Conservation (phyloP, 2,329 filamentous ascomycete species). For the Plectosphaerella cucumerina region DNA sequence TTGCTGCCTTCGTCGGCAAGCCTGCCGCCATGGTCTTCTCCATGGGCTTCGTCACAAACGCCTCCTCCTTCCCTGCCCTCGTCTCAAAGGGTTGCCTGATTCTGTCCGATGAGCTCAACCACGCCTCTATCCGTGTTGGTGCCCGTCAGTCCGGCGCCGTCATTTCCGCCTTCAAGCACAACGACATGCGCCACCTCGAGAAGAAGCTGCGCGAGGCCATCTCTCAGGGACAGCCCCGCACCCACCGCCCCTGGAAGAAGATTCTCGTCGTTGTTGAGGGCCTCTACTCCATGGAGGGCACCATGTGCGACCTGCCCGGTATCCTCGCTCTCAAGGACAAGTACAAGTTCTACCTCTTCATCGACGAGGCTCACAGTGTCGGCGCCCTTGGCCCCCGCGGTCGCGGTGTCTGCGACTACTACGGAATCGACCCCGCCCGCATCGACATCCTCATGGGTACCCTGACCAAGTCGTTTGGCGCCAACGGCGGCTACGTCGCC, state of each 20-base stretch:
- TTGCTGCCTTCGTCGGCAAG: constrained; percentile 92
- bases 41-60: constrained; percentile 98
- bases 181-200: constrained; percentile 88
- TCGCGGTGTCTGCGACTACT: constrained; percentile 95
- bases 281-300: constrained; percentile 98
- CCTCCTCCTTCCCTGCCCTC: constrained; percentile 85
- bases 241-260: constrained; percentile 99
- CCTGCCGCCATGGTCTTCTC: constrained; percentile 94
- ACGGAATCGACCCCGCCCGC: constrained; percentile 80
- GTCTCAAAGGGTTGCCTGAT: constrained; percentile 91
- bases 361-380: constrained; percentile 95
- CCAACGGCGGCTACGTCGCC: constrained; percentile 93
- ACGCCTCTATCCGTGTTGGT: constrained; percentile 94
- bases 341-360: constrained; percentile 95
- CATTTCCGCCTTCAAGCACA: constrained; percentile 96
- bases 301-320: constrained; percentile 95
- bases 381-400: constrained; percentile 86
- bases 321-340: constrained; percentile 82
- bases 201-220: constrained; percentile 84
- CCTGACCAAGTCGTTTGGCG: constrained; percentile 95
- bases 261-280: constrained; percentile 95
- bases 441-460: constrained; percentile 98
- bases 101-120: constrained; percentile 95
- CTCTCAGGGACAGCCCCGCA: constrained; percentile 93
- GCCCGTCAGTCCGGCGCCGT: constrained; percentile 91